A percentile compares a stretch with the other conserved stretches of the same genome.
Conservation (phyloP, 352 stramenopile genomes). For the Phytophthora ramorum region DNA sequence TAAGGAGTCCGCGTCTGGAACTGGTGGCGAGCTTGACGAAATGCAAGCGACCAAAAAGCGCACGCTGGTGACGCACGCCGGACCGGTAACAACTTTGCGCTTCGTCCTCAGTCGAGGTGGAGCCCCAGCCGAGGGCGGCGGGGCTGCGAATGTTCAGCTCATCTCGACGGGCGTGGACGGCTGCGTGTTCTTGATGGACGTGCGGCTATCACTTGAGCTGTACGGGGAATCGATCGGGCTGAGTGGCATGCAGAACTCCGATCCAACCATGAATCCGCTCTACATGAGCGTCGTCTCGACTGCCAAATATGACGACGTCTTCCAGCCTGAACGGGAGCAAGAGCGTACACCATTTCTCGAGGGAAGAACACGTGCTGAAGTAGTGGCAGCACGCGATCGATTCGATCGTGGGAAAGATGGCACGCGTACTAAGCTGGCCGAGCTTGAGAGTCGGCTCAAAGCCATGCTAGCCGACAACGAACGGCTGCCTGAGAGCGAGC, state of each 20-base stretch:
- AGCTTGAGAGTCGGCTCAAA: constrained; percentile 75
- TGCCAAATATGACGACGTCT: constrained; percentile 76
- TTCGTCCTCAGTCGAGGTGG: constrained; percentile 48
- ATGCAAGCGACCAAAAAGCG: constrained; percentile 77
- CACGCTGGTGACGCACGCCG: constrained; percentile 57
- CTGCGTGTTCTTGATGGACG: constrained; percentile 71
- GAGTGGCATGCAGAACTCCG: constrained; percentile 6
- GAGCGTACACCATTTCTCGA: constrained; percentile 53
- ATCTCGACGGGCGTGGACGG: constrained; percentile 71
- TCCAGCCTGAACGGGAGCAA: constrained; percentile 55
- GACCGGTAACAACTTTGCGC: constrained; percentile 59
- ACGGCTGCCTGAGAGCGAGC: constrained; percentile 66
- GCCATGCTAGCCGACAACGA: constrained; percentile 78
- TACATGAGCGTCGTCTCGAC: constrained; percentile 70
- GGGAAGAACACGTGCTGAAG: constrained; percentile 43
- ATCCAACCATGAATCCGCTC: constrained; percentile 50
- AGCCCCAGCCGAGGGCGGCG: constrained; percentile 5
- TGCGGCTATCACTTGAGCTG: constrained; percentile 47
- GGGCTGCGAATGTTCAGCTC: constrained; percentile 48
- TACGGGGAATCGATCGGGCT: constrained; percentile 30
- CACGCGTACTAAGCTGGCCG: constrained; percentile 64
- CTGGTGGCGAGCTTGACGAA: constrained; percentile 61
- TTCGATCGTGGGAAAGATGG: constrained; percentile 75
- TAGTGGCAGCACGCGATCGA: constrained; percentile 49
- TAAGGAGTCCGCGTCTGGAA: constrained; percentile 2